phyloP scores from a whole-genome alignment of 352 stramenopile genomes.

The Pythium plurisporium region DNA sequence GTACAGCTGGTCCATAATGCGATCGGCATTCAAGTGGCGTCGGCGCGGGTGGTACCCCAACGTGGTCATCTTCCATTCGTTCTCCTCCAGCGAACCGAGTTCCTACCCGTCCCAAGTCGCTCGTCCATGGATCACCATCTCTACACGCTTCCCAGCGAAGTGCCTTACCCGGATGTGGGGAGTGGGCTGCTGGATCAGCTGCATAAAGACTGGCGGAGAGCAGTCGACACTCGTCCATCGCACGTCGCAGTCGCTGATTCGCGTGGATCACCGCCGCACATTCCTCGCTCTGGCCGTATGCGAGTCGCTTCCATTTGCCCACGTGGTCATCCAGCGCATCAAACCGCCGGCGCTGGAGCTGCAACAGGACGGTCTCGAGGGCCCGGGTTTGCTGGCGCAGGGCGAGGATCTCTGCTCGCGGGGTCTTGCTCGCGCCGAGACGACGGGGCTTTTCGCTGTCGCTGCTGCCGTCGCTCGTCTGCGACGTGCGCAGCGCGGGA shows the following conservation, averaged over 20 bases:
- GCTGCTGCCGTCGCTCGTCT: neutral
- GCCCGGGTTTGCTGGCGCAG: conserved; percentile 1
- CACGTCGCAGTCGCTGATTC: conserved; percentile 12
- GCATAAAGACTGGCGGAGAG: neutral
- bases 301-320: conserved; percentile 12
- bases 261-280: conserved; percentile 3
- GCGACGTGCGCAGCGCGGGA: neutral
- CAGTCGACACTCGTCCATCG: conserved; percentile 8
- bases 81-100: conserved; percentile 13
- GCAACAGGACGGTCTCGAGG: conserved; percentile 1
- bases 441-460: neutral
- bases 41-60: conserved; percentile 7
- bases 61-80: conserved; percentile 14
- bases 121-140: neutral
- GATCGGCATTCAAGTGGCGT: conserved; percentile 13
- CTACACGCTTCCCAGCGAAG: neutral
- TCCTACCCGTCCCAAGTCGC: neutral
- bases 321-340: conserved; percentile 13
- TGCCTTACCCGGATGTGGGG: neutral
- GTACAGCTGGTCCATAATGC: conserved; percentile 18
- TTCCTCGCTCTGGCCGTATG: neutral
- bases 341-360: conserved; percentile 3
- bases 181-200: neutral
- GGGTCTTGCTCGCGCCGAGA: too few species aligned
- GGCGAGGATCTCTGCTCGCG: conserved; percentile 8